Evolutionary conservation across 208 protist genomes (phyloP).

Genomic region (Leishmania guyanensis): DNA sequence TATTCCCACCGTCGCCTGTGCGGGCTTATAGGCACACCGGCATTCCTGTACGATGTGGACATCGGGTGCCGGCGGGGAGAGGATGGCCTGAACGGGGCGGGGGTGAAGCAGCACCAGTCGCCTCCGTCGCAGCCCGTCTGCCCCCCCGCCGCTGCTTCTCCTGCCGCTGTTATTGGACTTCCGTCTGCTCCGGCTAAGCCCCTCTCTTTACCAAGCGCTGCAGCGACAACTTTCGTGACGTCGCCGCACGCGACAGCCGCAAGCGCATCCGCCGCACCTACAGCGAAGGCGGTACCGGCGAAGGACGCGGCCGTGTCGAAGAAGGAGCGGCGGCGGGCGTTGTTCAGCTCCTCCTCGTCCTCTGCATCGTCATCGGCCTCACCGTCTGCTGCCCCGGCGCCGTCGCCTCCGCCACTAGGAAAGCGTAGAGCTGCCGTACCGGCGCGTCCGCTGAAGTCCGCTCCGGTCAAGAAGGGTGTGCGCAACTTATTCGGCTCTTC

Average conservation of each 20-base stretch:
- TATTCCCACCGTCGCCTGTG: constrained; percentile 49
- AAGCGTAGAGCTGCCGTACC: neutral
- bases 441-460: neutral
- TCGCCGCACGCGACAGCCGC: neutral
- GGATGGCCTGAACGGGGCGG: neutral
- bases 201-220: neutral
- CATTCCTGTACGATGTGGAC: constrained; percentile 58
- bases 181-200: neutral
- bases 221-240: constrained; percentile 11
- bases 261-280: neutral
- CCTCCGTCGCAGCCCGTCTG: neutral
- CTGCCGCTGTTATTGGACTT: neutral
- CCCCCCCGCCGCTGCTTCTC: neutral
- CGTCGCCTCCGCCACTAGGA: neutral
- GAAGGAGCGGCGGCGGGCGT: constrained; percentile 7
- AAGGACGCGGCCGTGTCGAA: constrained; percentile 1
- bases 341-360: constrained; percentile 38
- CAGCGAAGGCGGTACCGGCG: constrained; percentile 1
- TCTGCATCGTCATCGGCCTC: constrained; percentile 8
- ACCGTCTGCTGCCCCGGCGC: constrained; percentile 4
- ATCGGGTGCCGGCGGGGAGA: constrained; percentile 32
- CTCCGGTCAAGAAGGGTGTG: neutral
- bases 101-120: neutral
- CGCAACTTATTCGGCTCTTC: neutral
- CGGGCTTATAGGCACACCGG: constrained; percentile 49